Evolutionary conservation across 1,284 basidiomycete species (phyloP).

Genomic region (Cutaneotrichosporon spelunceum): DNA sequence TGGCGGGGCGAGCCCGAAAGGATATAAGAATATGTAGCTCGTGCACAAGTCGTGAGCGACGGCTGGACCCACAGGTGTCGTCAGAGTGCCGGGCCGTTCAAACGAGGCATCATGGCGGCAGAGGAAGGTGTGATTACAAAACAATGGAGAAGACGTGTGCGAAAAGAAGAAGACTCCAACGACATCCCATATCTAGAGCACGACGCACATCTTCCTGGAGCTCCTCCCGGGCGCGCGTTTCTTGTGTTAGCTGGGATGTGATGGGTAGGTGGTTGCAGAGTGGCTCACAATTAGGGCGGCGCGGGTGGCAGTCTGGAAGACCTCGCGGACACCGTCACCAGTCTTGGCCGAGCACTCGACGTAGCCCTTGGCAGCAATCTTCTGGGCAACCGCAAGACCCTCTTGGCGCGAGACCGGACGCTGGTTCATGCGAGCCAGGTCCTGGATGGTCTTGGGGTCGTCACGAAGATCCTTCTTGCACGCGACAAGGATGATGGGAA

Average conservation of each 20-base stretch:
- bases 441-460: constrained; percentile 72
- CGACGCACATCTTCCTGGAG: constrained; percentile 51
- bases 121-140: constrained; percentile 27
- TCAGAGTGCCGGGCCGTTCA: constrained; percentile 5
- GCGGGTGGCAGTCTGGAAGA: constrained; percentile 84
- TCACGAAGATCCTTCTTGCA: constrained; percentile 87
- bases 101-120: constrained; percentile 6
- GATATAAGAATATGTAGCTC: constrained; percentile 8
- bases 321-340: constrained; percentile 84
- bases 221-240: constrained; percentile 17
- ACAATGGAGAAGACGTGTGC: constrained; percentile 14
- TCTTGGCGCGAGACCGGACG: constrained; percentile 68
- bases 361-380: constrained; percentile 84
- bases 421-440: constrained; percentile 75
- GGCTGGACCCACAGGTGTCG: constrained; percentile 9
- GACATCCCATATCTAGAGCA: constrained; percentile 57
- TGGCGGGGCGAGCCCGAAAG: constrained; percentile 6
- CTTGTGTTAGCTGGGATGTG: constrained; percentile 9
- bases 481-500: constrained; percentile 85
- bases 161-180: constrained; percentile 7
- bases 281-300: constrained; percentile 63
- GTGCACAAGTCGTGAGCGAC: background rate
- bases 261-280: no score
- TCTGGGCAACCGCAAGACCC: constrained; percentile 81
- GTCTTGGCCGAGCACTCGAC: constrained; percentile 87